Evolutionary conservation across 2,329 filamentous ascomycete genomes (phyloP).

Genomic region (Claviceps paspali): DNA sequence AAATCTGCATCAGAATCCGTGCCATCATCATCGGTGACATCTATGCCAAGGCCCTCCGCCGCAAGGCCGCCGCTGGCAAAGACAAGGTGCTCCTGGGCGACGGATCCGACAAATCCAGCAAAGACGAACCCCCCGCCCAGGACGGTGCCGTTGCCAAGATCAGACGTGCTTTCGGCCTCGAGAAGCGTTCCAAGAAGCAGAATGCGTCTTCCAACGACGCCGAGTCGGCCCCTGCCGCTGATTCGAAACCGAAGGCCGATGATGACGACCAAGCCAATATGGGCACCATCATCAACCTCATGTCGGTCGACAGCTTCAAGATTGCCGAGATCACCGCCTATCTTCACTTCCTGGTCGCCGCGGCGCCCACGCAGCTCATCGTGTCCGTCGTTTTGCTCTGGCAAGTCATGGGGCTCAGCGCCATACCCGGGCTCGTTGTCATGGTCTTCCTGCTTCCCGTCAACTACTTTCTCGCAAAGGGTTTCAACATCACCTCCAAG

Average conservation of each 20-base stretch:
- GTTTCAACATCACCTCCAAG: conserved; percentile 77
- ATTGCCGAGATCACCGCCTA: conserved; percentile 91
- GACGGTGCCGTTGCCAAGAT: conserved; percentile 31
- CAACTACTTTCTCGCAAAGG: conserved; percentile 77
- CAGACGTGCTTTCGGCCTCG: conserved; percentile 44
- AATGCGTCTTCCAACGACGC: conserved; percentile 18
- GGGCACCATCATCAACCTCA: conserved; percentile 97
- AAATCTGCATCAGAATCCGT: conserved; percentile 81
- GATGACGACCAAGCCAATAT: conserved; percentile 75
- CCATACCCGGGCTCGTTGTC: conserved; percentile 80
- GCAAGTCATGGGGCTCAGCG: conserved; percentile 79
- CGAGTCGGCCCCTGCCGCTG: conserved; percentile 18
- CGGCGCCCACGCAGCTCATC: conserved; percentile 74
- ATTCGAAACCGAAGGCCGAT: conserved; percentile 19
- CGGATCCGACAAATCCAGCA: conserved; percentile 22
- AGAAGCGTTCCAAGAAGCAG: conserved; percentile 39
- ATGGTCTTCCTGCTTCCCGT: conserved; percentile 81
- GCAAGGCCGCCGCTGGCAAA: conserved; percentile 67
- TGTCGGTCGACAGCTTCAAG: conserved; percentile 99
- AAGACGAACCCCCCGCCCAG: conserved; percentile 17
- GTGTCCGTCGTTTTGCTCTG: conserved; percentile 74
- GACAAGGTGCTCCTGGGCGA: conserved; percentile 57
- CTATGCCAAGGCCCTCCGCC: conserved; percentile 84
- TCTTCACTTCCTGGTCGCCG: conserved; percentile 87
- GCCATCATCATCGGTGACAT: conserved; percentile 96